These are phyloP conservation scores for Fragaria iinumae DNA, from an alignment of 306 rosid species.

Conservation along the genomic window DNA sequence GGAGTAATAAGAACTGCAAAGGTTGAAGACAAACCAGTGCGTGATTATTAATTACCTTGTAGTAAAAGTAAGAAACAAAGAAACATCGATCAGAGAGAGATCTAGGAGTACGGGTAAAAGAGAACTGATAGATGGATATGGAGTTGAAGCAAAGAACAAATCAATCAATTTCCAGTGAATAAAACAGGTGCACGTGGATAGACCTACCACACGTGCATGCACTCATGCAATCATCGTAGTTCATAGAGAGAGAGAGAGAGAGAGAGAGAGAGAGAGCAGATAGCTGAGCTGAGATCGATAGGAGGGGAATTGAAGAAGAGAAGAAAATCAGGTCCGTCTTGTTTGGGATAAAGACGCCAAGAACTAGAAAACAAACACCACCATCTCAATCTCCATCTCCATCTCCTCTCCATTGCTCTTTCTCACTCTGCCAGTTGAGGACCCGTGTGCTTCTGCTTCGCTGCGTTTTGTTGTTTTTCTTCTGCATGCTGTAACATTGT, in stretches of 20 bases:
- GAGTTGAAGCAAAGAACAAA: conserved; percentile 31
- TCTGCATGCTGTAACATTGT: background rate
- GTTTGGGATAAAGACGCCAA: conserved; percentile 42
- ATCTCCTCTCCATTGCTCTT: background rate
- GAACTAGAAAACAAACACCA: conserved; percentile 31
- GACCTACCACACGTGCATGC: conserved; percentile 96
- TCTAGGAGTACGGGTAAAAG: background rate
- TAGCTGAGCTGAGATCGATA: background rate
- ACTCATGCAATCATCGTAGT: conserved; percentile 66
- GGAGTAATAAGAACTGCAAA: background rate
- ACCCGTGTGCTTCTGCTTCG: conserved; percentile 24
- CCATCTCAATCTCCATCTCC: conserved; percentile 14
- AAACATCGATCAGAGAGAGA: background rate
- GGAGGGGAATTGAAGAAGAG: background rate
- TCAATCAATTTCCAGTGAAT: conserved; percentile 48
- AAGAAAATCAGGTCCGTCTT: background rate
- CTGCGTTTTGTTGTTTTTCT: background rate
- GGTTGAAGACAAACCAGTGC: background rate
- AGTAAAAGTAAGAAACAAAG: conserved; percentile 1
- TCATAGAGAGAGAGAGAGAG: background rate
- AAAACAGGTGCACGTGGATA: conserved; percentile 83
- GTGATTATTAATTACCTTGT: background rate
- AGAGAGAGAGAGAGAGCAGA: background rate
- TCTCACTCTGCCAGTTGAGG: conserved; percentile 3
- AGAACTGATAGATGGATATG: background rate